Conservation (phyloP, 306 rosid genomes). For the Begonia masoniana region DNA sequence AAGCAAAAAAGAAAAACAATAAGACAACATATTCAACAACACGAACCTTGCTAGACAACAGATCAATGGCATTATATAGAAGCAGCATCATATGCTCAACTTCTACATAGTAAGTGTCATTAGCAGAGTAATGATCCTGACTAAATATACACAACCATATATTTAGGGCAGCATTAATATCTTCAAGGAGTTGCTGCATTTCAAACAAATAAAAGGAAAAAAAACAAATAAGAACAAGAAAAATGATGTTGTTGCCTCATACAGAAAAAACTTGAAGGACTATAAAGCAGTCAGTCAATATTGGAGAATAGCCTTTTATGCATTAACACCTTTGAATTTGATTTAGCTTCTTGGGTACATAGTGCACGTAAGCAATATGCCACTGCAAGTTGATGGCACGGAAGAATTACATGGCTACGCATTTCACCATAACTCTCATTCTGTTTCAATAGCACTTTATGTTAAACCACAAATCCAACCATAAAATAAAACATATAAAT, state of each 20-base stretch:
- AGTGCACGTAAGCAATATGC: conserved; percentile 71
- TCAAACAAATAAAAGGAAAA: conserved; percentile 12
- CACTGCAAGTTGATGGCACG: conserved; percentile 50
- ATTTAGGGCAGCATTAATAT: conserved; percentile 57
- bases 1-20: not conserved
- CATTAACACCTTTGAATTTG: conserved; percentile 56
- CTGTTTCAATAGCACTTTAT: conserved; percentile 34
- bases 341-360: conserved; percentile 69
- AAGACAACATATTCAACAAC: conserved; percentile 13
- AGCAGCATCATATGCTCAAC: conserved; percentile 43
- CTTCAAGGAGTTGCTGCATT: conserved; percentile 60
- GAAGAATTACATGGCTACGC: conserved; percentile 14
- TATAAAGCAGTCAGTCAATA: conserved; percentile 13
- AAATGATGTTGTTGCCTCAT: not conserved
- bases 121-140: conserved; percentile 26
- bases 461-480: conserved; percentile 24
- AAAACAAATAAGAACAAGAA: conserved; percentile 2
- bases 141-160: conserved; percentile 39
- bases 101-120: conserved; percentile 23
- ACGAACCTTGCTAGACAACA: conserved; percentile 69
- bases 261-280: conserved; percentile 4
- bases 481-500: not conserved
- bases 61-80: conserved; percentile 50
- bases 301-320: conserved; percentile 17
- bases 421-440: conserved; percentile 27